Percentiles rank a stretch among this genome's conserved stretches.
Evolutionary conservation across 1,284 basidiomycete species (phyloP).

Genomic region (Rhizopogon hawkerae): DNA sequence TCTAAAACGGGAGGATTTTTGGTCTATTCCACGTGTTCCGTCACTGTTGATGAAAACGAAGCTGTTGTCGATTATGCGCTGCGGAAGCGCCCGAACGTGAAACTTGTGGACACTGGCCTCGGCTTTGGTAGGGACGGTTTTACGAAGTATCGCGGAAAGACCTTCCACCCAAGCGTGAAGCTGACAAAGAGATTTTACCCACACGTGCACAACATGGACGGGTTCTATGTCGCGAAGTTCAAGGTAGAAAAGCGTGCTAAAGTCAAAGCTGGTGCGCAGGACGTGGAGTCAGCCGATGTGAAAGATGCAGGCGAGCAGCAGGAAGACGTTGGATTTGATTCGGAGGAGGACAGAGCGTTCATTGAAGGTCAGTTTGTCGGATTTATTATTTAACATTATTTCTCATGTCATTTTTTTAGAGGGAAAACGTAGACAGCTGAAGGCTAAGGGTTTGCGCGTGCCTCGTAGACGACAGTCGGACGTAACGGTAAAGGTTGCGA

Average conservation of each 20-base stretch:
- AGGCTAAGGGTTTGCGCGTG: conserved; percentile 63
- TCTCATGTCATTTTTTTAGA: conserved; percentile 33
- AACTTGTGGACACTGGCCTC: conserved; percentile 88
- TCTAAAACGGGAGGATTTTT: conserved; percentile 91
- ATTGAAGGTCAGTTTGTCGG: conserved; percentile 50
- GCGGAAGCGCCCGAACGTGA: conserved; percentile 90
- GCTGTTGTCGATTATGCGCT: conserved; percentile 98
- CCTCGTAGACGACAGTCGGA: conserved; percentile 34
- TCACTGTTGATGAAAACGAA: conserved; percentile 98
- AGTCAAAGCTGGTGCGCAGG: conserved; percentile 32
- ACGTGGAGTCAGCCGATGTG: conserved; percentile 25
- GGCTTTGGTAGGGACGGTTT: conserved; percentile 93
- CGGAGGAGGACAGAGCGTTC: conserved; percentile 60
- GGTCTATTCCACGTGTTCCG: conserved; percentile 98
- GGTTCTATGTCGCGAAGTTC: conserved; percentile 98
- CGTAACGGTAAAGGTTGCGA: conserved; percentile 5
- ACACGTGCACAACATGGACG: conserved; percentile 94
- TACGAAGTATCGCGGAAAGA: conserved; percentile 83
- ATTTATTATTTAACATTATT: conserved; percentile 11
- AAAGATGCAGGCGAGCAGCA: conserved; percentile 15
- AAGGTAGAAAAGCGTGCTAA: conserved; percentile 79
- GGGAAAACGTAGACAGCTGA: conserved; percentile 62
- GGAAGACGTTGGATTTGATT: conserved; percentile 46
- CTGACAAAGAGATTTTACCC: conserved; percentile 88
- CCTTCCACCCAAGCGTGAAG: conserved; percentile 73